Percentiles rank a stretch among this genome's conserved stretches.
phyloP scores from a whole-genome alignment of 345 rosid genomes.

The Acer yangbiense region DNA sequence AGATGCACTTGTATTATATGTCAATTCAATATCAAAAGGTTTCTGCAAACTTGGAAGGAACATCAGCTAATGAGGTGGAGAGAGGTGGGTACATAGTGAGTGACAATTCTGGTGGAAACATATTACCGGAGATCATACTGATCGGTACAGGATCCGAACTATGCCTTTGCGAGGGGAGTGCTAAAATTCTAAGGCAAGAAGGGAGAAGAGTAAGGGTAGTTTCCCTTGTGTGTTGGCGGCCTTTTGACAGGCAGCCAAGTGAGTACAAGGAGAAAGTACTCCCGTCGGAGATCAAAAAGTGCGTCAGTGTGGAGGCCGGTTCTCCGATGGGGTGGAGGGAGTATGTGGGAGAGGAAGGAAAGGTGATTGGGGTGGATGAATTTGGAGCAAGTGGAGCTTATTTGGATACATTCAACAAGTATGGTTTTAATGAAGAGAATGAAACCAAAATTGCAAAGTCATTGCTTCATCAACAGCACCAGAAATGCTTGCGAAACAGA shows the following conservation, averaged over 20 bases:
- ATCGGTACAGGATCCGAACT: slow-evolving; percentile 44
- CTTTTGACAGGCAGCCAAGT: slow-evolving; percentile 25
- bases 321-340: slow-evolving; percentile 38
- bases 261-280: slow-evolving; percentile 38
- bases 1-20: too few species aligned
- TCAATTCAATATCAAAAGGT: too few species aligned
- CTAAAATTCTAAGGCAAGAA: slow-evolving; percentile 29
- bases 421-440: slow-evolving; percentile 36
- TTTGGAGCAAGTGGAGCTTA: slow-evolving; percentile 41
- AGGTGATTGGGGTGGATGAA: slow-evolving; percentile 34
- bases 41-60: slow-evolving; percentile 31
- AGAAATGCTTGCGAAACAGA: neutral
- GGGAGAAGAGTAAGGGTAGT: slow-evolving; percentile 41
- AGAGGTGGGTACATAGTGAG: slow-evolving; percentile 37
- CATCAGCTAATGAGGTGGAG: slow-evolving; percentile 19
- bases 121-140: slow-evolving; percentile 32
- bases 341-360: slow-evolving; percentile 33
- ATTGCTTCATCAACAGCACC: neutral
- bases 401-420: slow-evolving; percentile 33
- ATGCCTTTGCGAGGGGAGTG: slow-evolving; percentile 24
- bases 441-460: slow-evolving; percentile 27
- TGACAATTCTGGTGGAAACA: slow-evolving; percentile 26
- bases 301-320: slow-evolving; percentile 39
- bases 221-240: slow-evolving; percentile 39
- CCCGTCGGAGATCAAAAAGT: slow-evolving; percentile 20